phyloP scores from a whole-genome alignment of 345 rosid genomes.

The Laguncularia racemosa region DNA sequence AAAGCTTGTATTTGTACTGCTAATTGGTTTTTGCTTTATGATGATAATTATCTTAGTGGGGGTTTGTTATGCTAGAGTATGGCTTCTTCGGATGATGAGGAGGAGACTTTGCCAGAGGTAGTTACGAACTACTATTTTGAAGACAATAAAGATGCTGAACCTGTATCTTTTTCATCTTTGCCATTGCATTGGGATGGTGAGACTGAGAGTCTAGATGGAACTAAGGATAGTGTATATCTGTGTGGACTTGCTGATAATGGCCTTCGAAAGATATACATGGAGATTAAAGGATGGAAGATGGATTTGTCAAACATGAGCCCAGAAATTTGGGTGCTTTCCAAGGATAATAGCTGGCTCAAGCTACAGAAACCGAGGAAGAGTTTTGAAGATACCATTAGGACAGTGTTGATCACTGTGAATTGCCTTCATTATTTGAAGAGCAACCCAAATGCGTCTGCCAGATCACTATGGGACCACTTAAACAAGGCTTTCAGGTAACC shows the following conservation, averaged over 20 bases:
- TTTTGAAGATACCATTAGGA: conserved; percentile 44
- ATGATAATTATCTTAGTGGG: too few species aligned
- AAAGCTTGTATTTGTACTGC: too few species aligned
- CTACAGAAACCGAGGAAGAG: conserved; percentile 77
- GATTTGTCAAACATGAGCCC: conserved; percentile 43
- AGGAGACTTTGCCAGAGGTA: conserved; percentile 28
- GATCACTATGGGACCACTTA: conserved; percentile 57
- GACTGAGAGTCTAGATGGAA: conserved; percentile 15
- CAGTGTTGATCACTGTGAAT: conserved; percentile 41
- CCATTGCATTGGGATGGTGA: conserved; percentile 55
- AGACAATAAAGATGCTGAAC: conserved; percentile 37
- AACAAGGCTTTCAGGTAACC: conserved; percentile 48
- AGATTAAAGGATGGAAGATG: conserved; percentile 68
- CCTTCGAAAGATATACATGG: conserved; percentile 43
- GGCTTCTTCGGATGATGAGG: conserved; percentile 75
- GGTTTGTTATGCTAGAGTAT: conserved; percentile 11
- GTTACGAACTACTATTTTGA: conserved; percentile 58
- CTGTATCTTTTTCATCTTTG: conserved; percentile 48
- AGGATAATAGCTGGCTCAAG: conserved; percentile 54
- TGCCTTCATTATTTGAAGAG: conserved; percentile 47
- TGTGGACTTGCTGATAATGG: conserved; percentile 56
- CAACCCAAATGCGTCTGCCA: conserved; percentile 50
- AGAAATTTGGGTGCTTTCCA: conserved; percentile 55
- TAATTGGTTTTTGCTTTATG: too few species aligned
- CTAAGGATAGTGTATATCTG: conserved; percentile 30